Percentiles rank a stretch among this genome's conserved stretches.
Evolutionary conservation across 2,329 filamentous ascomycete genomes (phyloP).

Genomic region (Alternaria gaisen): DNA sequence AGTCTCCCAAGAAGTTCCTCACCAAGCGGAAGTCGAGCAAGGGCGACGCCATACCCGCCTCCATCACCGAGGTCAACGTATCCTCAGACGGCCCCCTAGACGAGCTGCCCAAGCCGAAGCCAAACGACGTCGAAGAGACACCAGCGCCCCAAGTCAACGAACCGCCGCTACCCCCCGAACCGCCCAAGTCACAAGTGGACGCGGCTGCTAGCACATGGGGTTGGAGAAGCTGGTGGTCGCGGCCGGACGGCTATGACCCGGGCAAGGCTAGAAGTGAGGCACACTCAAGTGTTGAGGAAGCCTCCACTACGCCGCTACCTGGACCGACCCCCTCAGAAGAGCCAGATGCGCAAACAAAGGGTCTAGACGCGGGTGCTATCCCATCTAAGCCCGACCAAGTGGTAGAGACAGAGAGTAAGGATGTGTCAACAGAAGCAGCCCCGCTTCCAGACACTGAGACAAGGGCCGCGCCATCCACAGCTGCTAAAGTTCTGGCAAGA

Average conservation of each 20-base stretch:
- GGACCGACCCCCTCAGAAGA: conserved; percentile 49
- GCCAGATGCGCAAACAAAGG: conserved; percentile 36
- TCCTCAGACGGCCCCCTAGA: conserved; percentile 49
- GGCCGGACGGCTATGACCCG: conserved; percentile 59
- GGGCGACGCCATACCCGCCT: conserved; percentile 54
- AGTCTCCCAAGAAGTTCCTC: conserved; percentile 49
- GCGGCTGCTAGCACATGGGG: conserved; percentile 37
- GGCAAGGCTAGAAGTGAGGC: conserved; percentile 40
- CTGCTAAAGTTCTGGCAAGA: conserved; percentile 22
- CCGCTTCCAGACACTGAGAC: conserved; percentile 20
- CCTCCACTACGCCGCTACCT: conserved; percentile 54
- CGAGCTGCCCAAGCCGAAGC: conserved; percentile 32
- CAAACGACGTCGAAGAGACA: conserved; percentile 21
- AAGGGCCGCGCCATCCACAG: conserved; percentile 24
- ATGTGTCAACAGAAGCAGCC: conserved; percentile 15
- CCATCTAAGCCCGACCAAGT: conserved; percentile 6
- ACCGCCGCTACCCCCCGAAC: conserved; percentile 57
- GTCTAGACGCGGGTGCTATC: conserved; percentile 25
- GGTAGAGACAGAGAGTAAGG: conserved; percentile 33
- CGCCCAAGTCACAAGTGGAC: conserved; percentile 28
- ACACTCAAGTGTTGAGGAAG: conserved; percentile 44
- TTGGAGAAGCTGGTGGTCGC: conserved; percentile 62
- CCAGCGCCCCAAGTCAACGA: conserved; percentile 33
- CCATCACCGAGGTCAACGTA: conserved; percentile 58
- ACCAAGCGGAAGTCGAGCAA: conserved; percentile 58